Evolutionary conservation across 1,284 basidiomycete species (phyloP).

Genomic region (Megacollybia platyphylla): DNA sequence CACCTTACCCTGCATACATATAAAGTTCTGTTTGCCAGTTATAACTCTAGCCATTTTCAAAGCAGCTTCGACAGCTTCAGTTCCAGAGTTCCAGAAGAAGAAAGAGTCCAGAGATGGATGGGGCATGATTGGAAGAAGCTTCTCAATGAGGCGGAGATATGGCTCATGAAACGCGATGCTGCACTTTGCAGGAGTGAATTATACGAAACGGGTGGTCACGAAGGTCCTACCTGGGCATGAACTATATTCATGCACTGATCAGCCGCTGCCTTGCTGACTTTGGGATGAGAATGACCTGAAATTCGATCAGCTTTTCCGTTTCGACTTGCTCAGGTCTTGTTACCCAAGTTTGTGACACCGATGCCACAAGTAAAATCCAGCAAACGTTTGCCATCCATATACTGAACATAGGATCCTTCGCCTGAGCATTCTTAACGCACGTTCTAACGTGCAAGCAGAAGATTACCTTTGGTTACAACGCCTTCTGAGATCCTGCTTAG

Average conservation of each 20-base stretch:
- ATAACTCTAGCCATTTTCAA: slow-evolving; percentile 70
- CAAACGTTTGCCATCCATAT: slow-evolving; percentile 58
- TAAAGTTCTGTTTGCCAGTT: slow-evolving; percentile 79
- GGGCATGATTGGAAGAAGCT: slow-evolving; percentile 74
- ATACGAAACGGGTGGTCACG: slow-evolving; percentile 1
- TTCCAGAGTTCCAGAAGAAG: slow-evolving; percentile 94
- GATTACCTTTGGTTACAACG: slow-evolving; percentile 57
- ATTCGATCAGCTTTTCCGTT: neutral
- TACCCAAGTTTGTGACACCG: slow-evolving; percentile 70
- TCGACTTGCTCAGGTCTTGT: slow-evolving; percentile 8
- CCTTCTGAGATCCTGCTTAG: slow-evolving; percentile 56
- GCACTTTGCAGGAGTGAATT: slow-evolving; percentile 30
- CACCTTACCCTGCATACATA: slow-evolving; percentile 69
- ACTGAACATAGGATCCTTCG: slow-evolving; percentile 61
- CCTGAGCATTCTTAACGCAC: too few species aligned
- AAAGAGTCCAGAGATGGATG: slow-evolving; percentile 84
- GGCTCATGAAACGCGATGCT: slow-evolving; percentile 70
- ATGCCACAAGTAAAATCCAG: slow-evolving; percentile 86
- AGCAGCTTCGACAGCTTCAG: slow-evolving; percentile 80
- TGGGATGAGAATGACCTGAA: slow-evolving; percentile 78
- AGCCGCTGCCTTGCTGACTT: slow-evolving; percentile 76
- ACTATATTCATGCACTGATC: slow-evolving; percentile 76
- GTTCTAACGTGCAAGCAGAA: too few species aligned
- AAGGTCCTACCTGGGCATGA: slow-evolving; percentile 48
- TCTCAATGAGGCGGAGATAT: slow-evolving; percentile 68